Base-by-base conservation (phyloP, 2,329 filamentous ascomycete species). In the Pseudogymnoascus sp. region DNA sequence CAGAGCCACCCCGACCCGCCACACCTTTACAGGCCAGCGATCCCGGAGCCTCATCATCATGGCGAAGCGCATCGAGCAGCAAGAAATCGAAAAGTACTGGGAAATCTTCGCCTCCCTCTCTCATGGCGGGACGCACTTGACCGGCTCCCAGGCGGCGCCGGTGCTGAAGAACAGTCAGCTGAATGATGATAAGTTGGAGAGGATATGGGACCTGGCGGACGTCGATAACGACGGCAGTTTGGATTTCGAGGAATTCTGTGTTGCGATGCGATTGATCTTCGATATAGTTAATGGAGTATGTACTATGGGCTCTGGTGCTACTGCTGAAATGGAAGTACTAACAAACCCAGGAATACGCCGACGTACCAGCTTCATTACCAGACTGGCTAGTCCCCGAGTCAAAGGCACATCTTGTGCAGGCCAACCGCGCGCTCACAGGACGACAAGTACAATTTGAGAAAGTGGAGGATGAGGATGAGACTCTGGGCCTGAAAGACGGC, bases 241-340 rank as follows among this genome's bases (percentile, higher is more conserved):
- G 62, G 94, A 99, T 77, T 99, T 99, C 79, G 94, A 99, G 78
- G 94, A 99, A 81, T 99, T 99, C 76, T 99, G 94, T 76, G 94
- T 99, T 64, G 94, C 92, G 40, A 99, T 99, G 94, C 86, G 94
- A 72, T 80, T 99, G 72, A 97, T 97, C 71, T 99, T 97, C 76
- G 94, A 99, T 75, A 80, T 97, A 68, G 87, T 99, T 70, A 99
- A 99, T 73, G 94, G 94, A 70, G 91, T 95, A 82, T 66, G 83
- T 78, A n/a, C n/a, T 56, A 33, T 21, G n/a, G 2, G 10, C 1
- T 35, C 14, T 8, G 47, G 11, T 33, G 50, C 4, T 35, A 38
- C 14, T 33, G 35, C 12, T 65, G 37, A 53, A 56, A 31, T 53
- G n/a, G 50, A 56, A 33, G n/a, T 21, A 2, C 60, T 42, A 56